Evolutionary conservation across 345 rosid genomes (phyloP).

Genomic region (Orychophragmus violaceus): DNA sequence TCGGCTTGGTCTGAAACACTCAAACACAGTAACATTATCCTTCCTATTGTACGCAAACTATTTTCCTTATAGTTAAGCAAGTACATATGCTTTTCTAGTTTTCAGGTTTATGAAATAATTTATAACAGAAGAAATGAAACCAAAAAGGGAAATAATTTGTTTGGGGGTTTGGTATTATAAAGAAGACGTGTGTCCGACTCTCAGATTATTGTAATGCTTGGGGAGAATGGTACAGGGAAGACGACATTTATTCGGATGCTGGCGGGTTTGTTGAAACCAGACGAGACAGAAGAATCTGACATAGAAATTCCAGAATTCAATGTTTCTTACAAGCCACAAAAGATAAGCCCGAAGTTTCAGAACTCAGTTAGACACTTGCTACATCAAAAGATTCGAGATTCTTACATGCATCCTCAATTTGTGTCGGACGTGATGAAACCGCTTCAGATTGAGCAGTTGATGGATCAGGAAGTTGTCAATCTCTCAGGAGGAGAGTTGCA

Average conservation of each 20-base stretch:
- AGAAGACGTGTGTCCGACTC: constrained; percentile 55
- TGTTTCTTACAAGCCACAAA: constrained; percentile 97
- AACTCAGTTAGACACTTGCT: too few species aligned
- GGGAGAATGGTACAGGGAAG: too few species aligned
- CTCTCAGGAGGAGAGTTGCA: constrained; percentile 98
- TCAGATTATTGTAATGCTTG: constrained; percentile 92
- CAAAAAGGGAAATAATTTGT: not conserved
- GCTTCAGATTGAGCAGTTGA: too few species aligned
- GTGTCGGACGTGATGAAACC: too few species aligned
- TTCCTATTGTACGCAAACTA: not conserved
- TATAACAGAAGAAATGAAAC: not conserved
- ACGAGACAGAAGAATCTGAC: constrained; percentile 59
- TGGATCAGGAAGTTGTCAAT: too few species aligned
- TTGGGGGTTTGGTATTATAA: not conserved
- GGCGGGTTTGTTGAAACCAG: constrained; percentile 94
- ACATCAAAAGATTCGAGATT: too few species aligned
- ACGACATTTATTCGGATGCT: constrained; percentile 97
- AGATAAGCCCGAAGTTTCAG: constrained; percentile 84
- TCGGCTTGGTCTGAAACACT: too few species aligned
- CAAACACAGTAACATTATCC: too few species aligned
- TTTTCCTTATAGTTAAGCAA: not conserved
- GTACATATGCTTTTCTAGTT: not conserved
- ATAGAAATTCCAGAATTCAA: constrained; percentile 87
- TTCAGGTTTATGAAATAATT: not conserved
- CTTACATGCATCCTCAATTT: too few species aligned